A percentile compares a stretch with the other conserved stretches of the same genome.
phyloP scores from a whole-genome alignment of 192 early-diverging fungal species.

The Coemansia biformis region DNA sequence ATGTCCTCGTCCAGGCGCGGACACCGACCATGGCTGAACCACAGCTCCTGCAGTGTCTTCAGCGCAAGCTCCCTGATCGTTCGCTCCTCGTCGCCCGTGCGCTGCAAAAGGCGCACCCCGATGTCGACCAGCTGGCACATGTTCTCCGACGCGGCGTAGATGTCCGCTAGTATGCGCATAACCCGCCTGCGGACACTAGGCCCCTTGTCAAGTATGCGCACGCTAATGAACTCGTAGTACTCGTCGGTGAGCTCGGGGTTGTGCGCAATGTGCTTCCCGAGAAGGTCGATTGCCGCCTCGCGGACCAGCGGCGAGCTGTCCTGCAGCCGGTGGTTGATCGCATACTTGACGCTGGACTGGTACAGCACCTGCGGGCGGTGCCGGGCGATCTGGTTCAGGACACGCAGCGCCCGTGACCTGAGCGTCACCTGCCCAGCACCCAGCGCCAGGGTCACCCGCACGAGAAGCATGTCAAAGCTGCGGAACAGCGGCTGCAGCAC shows the following conservation, averaged over 20 bases:
- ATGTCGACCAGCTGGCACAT: conserved; percentile 57
- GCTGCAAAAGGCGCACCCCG: conserved; percentile 62
- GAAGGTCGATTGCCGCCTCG: conserved; percentile 85
- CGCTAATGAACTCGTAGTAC: conserved; percentile 77
- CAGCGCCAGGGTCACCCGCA: conserved; percentile 59
- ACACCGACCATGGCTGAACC: conserved; percentile 55
- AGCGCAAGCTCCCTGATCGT: conserved; percentile 60
- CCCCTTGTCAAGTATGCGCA: conserved; percentile 79
- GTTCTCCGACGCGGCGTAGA: conserved; percentile 56
- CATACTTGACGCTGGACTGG: conserved; percentile 57
- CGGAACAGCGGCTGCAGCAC: conserved; percentile 57
- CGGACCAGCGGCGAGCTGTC: conserved; percentile 81
- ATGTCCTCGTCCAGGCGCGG: conserved; percentile 22
- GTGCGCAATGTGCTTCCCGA: conserved; percentile 72
- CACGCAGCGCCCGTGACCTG: conserved; percentile 71
- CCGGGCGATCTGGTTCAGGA: conserved; percentile 69
- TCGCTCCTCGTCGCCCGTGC: conserved; percentile 64
- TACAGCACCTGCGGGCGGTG: conserved; percentile 63
- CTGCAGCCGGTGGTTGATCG: conserved; percentile 69
- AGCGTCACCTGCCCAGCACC: conserved; percentile 63
- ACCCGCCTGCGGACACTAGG: conserved; percentile 83
- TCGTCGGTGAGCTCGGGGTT: conserved; percentile 60
- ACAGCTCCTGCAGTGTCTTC: conserved; percentile 67
- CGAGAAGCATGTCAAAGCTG: conserved; percentile 66
- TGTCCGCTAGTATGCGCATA: conserved; percentile 69